Evolutionary conservation across 805 yeast species (phyloP).

Genomic region (Komagataella pastoris): DNA sequence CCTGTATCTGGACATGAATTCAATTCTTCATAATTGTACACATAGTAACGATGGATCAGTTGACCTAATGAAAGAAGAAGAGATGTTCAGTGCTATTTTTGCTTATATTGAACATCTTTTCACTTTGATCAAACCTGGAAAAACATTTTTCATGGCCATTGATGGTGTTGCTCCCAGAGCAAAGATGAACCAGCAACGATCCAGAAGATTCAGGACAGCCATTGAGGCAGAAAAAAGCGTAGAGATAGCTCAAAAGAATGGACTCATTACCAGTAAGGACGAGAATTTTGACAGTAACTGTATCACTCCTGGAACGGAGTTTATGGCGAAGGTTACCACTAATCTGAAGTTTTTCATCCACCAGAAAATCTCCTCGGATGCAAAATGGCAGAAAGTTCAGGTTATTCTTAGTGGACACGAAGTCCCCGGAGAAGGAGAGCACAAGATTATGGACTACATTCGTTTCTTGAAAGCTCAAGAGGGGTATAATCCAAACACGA

Average conservation of each 20-base stretch:
- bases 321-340: conserved; percentile 78
- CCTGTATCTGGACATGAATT: conserved; percentile 92
- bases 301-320: conserved; percentile 95
- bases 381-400: conserved; percentile 71
- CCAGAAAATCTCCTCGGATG: conserved; percentile 75
- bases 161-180: conserved; percentile 99
- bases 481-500: conserved; percentile 61
- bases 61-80: conserved; percentile 68
- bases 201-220: conserved; percentile 91
- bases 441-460: conserved; percentile 88
- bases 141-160: conserved; percentile 88
- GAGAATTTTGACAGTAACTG: conserved; percentile 85
- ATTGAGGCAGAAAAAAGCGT: conserved; percentile 77
- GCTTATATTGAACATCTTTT: conserved; percentile 91
- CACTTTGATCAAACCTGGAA: conserved; percentile 73
- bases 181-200: conserved; percentile 94
- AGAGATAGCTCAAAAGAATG: conserved; percentile 59
- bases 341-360: conserved; percentile 80
- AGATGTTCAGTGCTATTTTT: conserved; percentile 85
- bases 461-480: conserved; percentile 66
- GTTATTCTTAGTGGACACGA: conserved; percentile 85
- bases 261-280: conserved; percentile 66
- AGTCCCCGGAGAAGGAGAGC: conserved; percentile 98
- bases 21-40: conserved; percentile 88
- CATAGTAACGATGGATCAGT: conserved; percentile 62